Evolutionary conservation across 2,329 filamentous ascomycete genomes (phyloP).

Genomic region (Stagonosporopsis cucurbitacearum): DNA sequence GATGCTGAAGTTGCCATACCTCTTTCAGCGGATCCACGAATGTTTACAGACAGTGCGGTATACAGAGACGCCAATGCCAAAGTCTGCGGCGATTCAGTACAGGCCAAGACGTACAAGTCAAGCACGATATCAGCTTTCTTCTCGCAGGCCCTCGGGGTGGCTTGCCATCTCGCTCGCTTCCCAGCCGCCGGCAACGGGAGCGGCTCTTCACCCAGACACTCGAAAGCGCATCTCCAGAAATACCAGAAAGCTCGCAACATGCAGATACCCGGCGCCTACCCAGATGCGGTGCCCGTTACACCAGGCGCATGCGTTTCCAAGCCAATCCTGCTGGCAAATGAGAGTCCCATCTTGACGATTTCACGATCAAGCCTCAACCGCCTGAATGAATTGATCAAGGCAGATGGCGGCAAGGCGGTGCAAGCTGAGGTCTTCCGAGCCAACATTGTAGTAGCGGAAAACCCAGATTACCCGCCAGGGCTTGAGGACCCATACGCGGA

Average conservation of each 20-base stretch:
- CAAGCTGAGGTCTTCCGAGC: constrained; percentile 81
- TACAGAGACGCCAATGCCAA: constrained; percentile 62
- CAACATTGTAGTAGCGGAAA: constrained; percentile 76
- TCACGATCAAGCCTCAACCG: constrained; percentile 79
- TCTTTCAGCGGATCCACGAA: constrained; percentile 69
- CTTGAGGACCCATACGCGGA: constrained; percentile 73
- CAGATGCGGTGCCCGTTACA: constrained; percentile 50
- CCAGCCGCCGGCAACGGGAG: constrained; percentile 63
- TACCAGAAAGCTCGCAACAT: constrained; percentile 38
- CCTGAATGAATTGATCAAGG: constrained; percentile 75
- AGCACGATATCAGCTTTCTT: constrained; percentile 76
- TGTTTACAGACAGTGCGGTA: constrained; percentile 55
- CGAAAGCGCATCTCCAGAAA: constrained; percentile 73
- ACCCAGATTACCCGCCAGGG: constrained; percentile 51
- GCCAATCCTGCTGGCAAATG: constrained; percentile 84
- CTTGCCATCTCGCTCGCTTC: constrained; percentile 85
- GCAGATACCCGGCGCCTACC: constrained; percentile 62
- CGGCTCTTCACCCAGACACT: constrained; percentile 67
- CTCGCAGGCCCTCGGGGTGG: constrained; percentile 73
- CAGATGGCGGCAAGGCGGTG: constrained; percentile 68
- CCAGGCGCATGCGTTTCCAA: constrained; percentile 60
- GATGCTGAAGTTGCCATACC: constrained; percentile 56
- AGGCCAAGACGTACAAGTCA: constrained; percentile 73
- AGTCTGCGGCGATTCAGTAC: constrained; percentile 83
- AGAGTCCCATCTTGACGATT: constrained; percentile 89